phyloP scores from a whole-genome alignment of 176 grass and related monocot species.

The Oryza officinalis region DNA sequence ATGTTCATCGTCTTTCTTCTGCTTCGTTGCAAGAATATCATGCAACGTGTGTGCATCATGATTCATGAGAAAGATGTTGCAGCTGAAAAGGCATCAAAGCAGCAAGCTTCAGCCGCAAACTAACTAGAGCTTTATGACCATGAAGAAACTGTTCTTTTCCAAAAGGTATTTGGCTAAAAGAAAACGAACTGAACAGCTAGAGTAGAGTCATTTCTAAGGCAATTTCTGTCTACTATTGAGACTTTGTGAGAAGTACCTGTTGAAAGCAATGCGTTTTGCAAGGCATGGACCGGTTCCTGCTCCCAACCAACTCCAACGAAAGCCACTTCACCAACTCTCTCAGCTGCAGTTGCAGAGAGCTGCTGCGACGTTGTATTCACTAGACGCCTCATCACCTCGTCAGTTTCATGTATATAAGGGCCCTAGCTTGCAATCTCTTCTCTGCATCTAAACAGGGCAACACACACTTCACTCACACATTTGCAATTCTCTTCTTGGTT shows the following conservation, averaged over 20 bases:
- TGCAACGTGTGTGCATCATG: slow-evolving; percentile 13
- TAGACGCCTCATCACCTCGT: neutral
- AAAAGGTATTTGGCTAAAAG: neutral
- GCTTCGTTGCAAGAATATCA: neutral
- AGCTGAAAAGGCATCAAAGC: slow-evolving; percentile 25
- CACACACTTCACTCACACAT: neutral
- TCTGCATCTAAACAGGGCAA: neutral
- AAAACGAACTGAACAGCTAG: neutral
- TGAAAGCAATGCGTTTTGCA: neutral
- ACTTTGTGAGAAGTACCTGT: neutral
- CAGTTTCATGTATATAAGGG: slow-evolving; percentile 49
- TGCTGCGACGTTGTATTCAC: slow-evolving; percentile 30
- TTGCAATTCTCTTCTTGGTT: neutral
- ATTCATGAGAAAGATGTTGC: slow-evolving; percentile 37
- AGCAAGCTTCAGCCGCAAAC: neutral
- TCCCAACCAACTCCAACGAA: slow-evolving; percentile 53
- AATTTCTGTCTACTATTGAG: too few species aligned
- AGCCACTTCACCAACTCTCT: slow-evolving; percentile 52
- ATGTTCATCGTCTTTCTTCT: neutral
- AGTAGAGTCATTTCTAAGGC: slow-evolving; percentile 47
- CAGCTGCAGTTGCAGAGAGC: slow-evolving; percentile 6
- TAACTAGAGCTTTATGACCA: slow-evolving; percentile 11
- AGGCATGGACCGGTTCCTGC: slow-evolving; percentile 31
- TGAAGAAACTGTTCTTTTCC: neutral
- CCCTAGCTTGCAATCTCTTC: neutral